Evolutionary conservation across 1,284 basidiomycete genomes (phyloP), one percentile per base, ranked within the genome.

Genomic region (Ustilago shanxiensis): DNA sequence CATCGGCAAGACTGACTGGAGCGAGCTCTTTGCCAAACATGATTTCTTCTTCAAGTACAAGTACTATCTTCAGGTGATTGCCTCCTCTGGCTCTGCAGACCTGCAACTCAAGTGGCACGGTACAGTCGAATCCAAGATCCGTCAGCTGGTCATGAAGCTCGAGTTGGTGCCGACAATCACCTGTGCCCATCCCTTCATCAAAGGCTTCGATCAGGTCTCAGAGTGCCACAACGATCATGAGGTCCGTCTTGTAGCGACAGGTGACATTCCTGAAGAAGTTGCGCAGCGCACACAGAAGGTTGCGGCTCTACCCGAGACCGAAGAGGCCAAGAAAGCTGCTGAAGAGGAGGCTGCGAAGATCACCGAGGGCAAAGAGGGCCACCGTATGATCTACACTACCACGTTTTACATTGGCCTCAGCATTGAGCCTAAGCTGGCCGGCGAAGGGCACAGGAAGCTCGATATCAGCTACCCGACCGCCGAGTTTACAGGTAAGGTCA

Each of bases 31-130:
- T 84, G 88, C 91, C 55, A 94, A 94, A 84, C 94, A 96, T 86
- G 95, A 98, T 87, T 99, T 99, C 87, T 99, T 98, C 89, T 91
- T 93, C 87, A 93, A 93, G 87, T 99, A 99, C 88, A 92, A 93
- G 73, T 95, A 98, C 88, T 99, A 99, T 86, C 90, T 99, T n/a
- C 95, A 98, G 90, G 92, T 99, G 29, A 94, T 96, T 64, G 95
- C 96, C 8, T 95, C 95, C 10, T 86, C 44, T 92, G 94, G 60
- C 91, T 92, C 26, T 49, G 86, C 91, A 2, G 95, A 97, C 26
- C 88, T 93, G 20, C 95, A 99, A 86, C 91, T 95, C 74, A 98
- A 98, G 88, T 99, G 97, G 97, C 95, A 85, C 54, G 95, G 95
- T 56, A 95, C 95, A 26, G 97, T 99, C n/a, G 96, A 99, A 88